Base-by-base conservation (phyloP, 495 filamentous ascomycete genomes). In the Parmelia sp. region DNA sequence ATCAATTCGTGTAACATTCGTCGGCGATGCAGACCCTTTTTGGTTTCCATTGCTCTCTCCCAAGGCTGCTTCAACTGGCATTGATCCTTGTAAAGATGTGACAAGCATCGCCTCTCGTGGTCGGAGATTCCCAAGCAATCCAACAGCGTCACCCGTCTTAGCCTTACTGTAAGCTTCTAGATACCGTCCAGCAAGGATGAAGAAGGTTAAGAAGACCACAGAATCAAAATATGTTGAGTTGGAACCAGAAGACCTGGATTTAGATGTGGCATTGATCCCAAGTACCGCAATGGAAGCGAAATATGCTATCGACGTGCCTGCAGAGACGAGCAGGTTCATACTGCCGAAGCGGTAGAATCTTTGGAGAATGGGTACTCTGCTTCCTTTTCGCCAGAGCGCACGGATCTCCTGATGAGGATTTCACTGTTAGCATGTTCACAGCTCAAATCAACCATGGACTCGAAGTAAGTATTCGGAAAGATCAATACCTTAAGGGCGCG, bases 131-230 rank as follows among this genome's bases (percentile, higher is more conserved):
- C 85, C 87, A 9, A 97, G 78, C 56, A 87, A 83, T 58, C 87
- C 83, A 8, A 97, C 90, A 7, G 92, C 94, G 73, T 96, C 89
- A 3, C 93, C 92, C 0, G 92, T 90, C 71, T 89, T 91, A 1
- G 91, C 86, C 76, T 97, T 96, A 80, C 89, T 96, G 76, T 93
- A 94, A 25, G 91, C 88, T 75, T 97, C 93, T 56, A 97, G 82
- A 57, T 86, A 85, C 21, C 91, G 84, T 57, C 87, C 87, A 60
- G 89, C 81, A 9, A 97, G 84, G 58, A 97, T 84, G 71, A 97
- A 97, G 60, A 97, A 82, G 0, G 94, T 97, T 49, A 97, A 75
- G 65, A 97, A 96, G 2, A 96, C 90, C 4, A 96, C 94, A 3
- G 92, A 90, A 73, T 97, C 94, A 69, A 97, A 97, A 70, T 96